A percentile compares a stretch with the other conserved stretches of the same genome.
Conservation (phyloP, 495 filamentous ascomycete genomes). For the Neurospora africana region DNA sequence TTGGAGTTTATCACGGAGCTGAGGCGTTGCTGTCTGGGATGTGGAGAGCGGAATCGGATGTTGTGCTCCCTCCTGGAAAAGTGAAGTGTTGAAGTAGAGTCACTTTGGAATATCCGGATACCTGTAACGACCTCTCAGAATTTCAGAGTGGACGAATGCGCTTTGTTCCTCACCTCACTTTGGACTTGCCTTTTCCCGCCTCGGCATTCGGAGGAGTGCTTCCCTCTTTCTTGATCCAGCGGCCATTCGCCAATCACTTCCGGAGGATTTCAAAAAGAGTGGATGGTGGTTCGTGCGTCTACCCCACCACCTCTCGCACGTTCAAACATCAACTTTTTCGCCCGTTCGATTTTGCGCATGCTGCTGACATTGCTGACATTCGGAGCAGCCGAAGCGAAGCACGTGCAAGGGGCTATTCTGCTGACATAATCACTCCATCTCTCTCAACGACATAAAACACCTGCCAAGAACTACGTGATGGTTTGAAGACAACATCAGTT, state of each 20-base stretch:
- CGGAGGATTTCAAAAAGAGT: slow-evolving; percentile 1
- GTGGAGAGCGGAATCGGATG: background rate
- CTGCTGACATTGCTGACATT: background rate
- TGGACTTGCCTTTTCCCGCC: background rate
- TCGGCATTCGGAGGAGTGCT: slow-evolving; percentile 3
- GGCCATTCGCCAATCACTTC: slow-evolving; percentile 5
- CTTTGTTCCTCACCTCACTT: background rate
- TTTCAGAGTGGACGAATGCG: background rate
- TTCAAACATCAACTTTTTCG: background rate
- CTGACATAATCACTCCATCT: slow-evolving; percentile 1
- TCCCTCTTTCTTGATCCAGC: background rate
- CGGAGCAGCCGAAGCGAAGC: background rate
- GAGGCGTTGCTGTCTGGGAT: background rate
- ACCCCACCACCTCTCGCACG: background rate
- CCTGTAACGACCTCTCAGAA: background rate
- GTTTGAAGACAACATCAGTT: background rate
- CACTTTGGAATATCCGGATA: background rate
- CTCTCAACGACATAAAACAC: slow-evolving; percentile 2
- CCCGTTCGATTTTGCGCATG: background rate
- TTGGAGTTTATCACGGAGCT: background rate
- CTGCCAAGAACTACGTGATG: background rate
- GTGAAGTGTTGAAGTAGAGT: background rate
- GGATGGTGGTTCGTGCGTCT: background rate
- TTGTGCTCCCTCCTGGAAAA: background rate
- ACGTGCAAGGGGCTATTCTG: background rate